These are phyloP conservation scores for Coemansia sp. DNA, from an alignment of 192 early-diverging fungal species.

Conservation along the genomic window DNA sequence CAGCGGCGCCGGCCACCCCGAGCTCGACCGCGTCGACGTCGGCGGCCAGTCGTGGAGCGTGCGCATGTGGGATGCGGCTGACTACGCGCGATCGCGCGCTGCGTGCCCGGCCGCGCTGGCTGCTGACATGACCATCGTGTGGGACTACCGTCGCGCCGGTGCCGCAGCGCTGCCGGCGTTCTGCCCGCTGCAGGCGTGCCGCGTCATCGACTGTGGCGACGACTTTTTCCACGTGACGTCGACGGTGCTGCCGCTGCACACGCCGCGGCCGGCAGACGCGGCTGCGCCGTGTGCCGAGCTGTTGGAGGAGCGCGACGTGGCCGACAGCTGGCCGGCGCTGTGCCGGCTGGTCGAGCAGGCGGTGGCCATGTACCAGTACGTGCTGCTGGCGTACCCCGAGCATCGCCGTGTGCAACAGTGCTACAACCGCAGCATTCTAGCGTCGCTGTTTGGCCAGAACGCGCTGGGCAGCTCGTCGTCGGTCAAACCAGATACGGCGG, in stretches of 20 bases:
- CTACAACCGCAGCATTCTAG: slow-evolving; percentile 56
- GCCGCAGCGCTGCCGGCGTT: slow-evolving; percentile 9
- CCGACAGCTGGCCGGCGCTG: slow-evolving; percentile 48
- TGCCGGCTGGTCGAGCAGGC: slow-evolving; percentile 52
- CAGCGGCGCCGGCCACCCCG: slow-evolving; percentile 32
- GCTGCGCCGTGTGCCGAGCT: slow-evolving; percentile 56
- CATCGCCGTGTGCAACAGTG: slow-evolving; percentile 54
- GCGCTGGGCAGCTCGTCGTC: slow-evolving; percentile 47
- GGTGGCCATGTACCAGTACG: slow-evolving; percentile 49
- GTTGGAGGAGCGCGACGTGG: slow-evolving; percentile 46
- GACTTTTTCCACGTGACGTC: slow-evolving; percentile 50
- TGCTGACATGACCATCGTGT: slow-evolving; percentile 48
- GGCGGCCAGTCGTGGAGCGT: slow-evolving; percentile 54
- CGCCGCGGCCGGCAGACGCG: slow-evolving; percentile 23
- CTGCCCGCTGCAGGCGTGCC: slow-evolving; percentile 49
- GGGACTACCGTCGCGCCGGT: slow-evolving; percentile 46
- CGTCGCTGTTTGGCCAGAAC: slow-evolving; percentile 53
- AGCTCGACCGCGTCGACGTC: slow-evolving; percentile 54
- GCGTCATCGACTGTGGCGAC: slow-evolving; percentile 45
- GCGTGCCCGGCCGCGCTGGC: slow-evolving; percentile 35
- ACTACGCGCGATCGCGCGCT: slow-evolving; percentile 33
- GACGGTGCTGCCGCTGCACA: slow-evolving; percentile 38
- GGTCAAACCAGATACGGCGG: slow-evolving; percentile 33
- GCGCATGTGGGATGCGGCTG: slow-evolving; percentile 46
- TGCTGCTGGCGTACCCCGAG: slow-evolving; percentile 49